phyloP scores from a whole-genome alignment of 257 asterid genomes.

The Solanum etuberosum region DNA sequence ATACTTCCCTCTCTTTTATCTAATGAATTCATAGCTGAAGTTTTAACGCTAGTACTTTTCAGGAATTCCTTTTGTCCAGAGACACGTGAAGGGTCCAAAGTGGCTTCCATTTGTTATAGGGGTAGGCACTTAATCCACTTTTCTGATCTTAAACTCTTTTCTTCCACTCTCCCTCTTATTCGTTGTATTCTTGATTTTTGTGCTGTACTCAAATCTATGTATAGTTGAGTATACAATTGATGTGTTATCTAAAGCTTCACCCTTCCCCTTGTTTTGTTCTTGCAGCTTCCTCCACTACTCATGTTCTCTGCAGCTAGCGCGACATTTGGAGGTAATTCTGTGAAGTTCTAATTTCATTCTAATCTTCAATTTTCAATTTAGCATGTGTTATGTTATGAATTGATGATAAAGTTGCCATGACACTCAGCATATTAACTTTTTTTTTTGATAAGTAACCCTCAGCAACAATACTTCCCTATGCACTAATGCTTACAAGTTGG shows the following conservation, averaged over 20 bases:
- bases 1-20: background rate
- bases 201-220: background rate
- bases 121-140: slow-evolving; percentile 17
- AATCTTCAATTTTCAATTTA: background rate
- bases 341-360: background rate
- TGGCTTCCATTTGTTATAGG: slow-evolving; percentile 64
- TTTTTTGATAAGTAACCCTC: background rate
- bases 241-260: background rate
- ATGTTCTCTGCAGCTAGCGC: slow-evolving; percentile 82
- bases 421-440: background rate
- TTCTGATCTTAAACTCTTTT: background rate
- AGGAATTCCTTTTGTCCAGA: slow-evolving; percentile 60
- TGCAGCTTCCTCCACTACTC: slow-evolving; percentile 61
- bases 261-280: background rate
- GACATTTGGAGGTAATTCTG: slow-evolving; percentile 70
- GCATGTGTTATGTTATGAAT: background rate
- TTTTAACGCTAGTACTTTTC: background rate
- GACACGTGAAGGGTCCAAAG: slow-evolving; percentile 56
- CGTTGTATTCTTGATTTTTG: background rate
- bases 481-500: background rate
- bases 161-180: background rate
- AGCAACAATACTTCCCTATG: background rate
- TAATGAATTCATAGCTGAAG: background rate
- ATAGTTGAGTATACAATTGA: background rate
- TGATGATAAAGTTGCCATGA: background rate